Evolutionary conservation across 192 early-diverging fungal genomes (phyloP).

Genomic region (Backusella tarrabulga): DNA sequence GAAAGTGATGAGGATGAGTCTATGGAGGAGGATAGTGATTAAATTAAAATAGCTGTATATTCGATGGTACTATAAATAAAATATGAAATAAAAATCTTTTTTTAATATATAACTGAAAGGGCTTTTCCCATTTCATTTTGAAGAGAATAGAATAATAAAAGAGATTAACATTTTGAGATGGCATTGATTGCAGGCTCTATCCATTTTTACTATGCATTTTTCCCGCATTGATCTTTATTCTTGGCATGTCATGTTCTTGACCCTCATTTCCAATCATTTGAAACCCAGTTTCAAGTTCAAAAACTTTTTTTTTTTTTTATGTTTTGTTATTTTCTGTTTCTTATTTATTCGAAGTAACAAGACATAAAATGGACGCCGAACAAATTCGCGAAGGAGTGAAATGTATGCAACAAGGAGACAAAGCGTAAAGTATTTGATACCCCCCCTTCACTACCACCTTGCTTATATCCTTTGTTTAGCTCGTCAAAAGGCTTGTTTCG

Average conservation of each 20-base stretch:
- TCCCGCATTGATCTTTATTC: neutral
- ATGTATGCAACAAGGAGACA: slow-evolving; percentile 53
- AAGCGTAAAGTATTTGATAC: slow-evolving; percentile 41
- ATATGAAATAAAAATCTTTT: neutral
- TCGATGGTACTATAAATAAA: neutral
- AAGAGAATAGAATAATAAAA: too few species aligned
- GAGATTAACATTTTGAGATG: too few species aligned
- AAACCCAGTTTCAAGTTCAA: neutral
- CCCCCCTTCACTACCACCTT: neutral
- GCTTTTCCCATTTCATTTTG: too few species aligned
- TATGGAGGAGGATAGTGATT: slow-evolving; percentile 32
- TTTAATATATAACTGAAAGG: neutral
- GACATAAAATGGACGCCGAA: slow-evolving; percentile 32
- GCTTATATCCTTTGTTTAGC: slow-evolving; percentile 25
- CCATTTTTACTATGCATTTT: too few species aligned
- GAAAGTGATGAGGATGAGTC: slow-evolving; percentile 51
- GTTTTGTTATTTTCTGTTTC: neutral
- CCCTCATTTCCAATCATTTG: neutral
- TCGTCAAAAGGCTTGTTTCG: slow-evolving; percentile 56
- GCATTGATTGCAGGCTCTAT: too few species aligned
- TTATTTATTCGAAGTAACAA: neutral
- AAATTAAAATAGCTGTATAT: slow-evolving; percentile 6
- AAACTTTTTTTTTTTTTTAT: neutral
- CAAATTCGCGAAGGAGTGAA: slow-evolving; percentile 41
- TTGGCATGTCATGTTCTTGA: neutral